Percentiles rank a stretch among this genome's conserved stretches.
These are phyloP conservation scores for Fragaria iinumae DNA, from an alignment of 306 rosid genomes.

Conservation along the genomic window DNA sequence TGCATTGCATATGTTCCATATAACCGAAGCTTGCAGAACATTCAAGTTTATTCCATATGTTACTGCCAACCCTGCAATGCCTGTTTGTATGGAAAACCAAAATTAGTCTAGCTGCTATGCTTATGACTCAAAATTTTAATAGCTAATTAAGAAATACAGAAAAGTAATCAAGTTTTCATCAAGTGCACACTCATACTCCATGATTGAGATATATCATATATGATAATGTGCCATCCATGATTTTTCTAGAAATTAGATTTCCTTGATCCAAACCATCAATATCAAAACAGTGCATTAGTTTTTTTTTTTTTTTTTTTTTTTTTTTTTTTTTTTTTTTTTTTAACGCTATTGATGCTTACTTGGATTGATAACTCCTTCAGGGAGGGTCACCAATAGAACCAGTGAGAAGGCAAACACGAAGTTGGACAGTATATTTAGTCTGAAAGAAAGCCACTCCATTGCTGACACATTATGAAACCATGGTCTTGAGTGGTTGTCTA, in stretches of 20 bases:
- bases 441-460: conserved; percentile 97
- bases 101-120: background rate
- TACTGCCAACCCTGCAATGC: conserved; percentile 94
- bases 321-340: background rate
- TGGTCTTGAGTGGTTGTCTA: conserved; percentile 79
- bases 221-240: background rate
- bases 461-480: conserved; percentile 94
- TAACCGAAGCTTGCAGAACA: conserved; percentile 78
- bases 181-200: background rate
- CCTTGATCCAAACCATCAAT: background rate
- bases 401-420: conserved; percentile 88
- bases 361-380: conserved; percentile 89
- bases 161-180: background rate
- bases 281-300: background rate
- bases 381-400: conserved; percentile 76
- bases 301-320: no score
- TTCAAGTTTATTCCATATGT: conserved; percentile 93
- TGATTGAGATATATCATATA: background rate
- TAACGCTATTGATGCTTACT: conserved; percentile 49
- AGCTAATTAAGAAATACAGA: no score
- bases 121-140: background rate
- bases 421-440: conserved; percentile 82
- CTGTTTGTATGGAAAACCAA: conserved; percentile 34
- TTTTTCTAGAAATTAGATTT: background rate
- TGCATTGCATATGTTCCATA: conserved; percentile 96